These are phyloP conservation scores for Epichloe bromicola DNA, from an alignment of 2,329 filamentous ascomycete species.

Conservation along the genomic window DNA sequence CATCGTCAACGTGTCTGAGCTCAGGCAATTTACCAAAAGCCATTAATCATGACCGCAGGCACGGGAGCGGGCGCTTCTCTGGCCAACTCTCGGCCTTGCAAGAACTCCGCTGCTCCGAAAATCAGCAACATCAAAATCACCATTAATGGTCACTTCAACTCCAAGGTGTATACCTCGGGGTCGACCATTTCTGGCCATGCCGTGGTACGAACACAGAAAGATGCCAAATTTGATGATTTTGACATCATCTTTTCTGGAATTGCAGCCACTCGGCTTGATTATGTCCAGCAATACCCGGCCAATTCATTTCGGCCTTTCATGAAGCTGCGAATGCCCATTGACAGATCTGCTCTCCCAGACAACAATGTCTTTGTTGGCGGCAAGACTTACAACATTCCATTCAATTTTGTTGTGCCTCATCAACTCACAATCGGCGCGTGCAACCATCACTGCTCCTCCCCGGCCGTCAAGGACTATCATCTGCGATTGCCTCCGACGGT, in stretches of 20 bases:
- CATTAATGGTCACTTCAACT: constrained; percentile 39
- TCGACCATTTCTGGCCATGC: constrained; percentile 37
- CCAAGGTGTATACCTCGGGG: constrained; percentile 44
- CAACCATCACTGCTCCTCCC: constrained; percentile 32
- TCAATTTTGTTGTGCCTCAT: constrained; percentile 46
- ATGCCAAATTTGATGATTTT: constrained; percentile 36
- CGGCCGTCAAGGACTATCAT: constrained; percentile 38
- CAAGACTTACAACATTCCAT: constrained; percentile 37
- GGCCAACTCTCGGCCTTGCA: not conserved
- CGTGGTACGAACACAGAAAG: constrained; percentile 29
- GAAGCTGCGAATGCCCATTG: constrained; percentile 41
- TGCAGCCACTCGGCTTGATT: constrained; percentile 37
- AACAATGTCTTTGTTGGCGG: constrained; percentile 35
- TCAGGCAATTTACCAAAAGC: not conserved
- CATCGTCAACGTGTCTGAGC: not conserved
- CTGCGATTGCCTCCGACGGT: constrained; percentile 39
- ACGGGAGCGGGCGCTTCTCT: not conserved
- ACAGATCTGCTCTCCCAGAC: constrained; percentile 31
- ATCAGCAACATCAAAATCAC: constrained; percentile 28
- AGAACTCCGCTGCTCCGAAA: not conserved
- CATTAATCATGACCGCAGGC: not conserved
- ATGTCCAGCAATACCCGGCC: constrained; percentile 33
- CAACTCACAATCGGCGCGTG: constrained; percentile 45
- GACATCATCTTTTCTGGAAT: constrained; percentile 40
- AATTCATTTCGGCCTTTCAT: constrained; percentile 40